Evolutionary conservation across 1,139 yeast species (phyloP), one percentile per base, ranked within the genome.

Genomic region (Meyerozyma smithsonii): DNA sequence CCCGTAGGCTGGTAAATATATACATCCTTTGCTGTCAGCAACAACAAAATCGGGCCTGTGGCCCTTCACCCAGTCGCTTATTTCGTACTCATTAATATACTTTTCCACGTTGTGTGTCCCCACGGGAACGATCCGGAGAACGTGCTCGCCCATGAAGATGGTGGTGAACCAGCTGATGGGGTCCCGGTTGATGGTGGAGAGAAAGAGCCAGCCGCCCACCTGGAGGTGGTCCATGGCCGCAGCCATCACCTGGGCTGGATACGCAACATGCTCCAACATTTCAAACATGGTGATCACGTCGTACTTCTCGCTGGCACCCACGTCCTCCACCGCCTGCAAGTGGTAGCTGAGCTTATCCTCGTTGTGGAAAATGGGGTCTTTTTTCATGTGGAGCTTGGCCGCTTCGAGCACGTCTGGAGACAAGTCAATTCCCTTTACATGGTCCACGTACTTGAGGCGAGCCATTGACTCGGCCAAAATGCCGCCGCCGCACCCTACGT

Each of bases 401-500:
- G 90, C 95, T 42, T 74, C 75, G 12, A 92, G 56, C 7, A 90
- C 96, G 35, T 88, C 95, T 0, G 74, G 69, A 0, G 97, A 85
- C 51, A 92, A 72, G 61, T 92, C 98, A 37, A 92, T 79, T 2
- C 96, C 99, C 39, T 69, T 70, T 4, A 92, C 97, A 4, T 63
- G 57, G 8, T 69, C 62, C 6, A 88, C 79, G 46, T 72, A 77
- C 8, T 77, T 75, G 50, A 86, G 64, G 48, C 99, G 69, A 0
- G 96, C 96, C 58, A 92, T 62, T 1, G 95, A 81, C 57, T 92
- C 99, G 4, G 90, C 69, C 33, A 92, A 67, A 21, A 92, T 82
- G 0, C 99, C 99, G 6, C 98, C 99, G 17, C 99, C 99, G 57
- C 98, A 94, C 0, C 99, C 99, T 40, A 92, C 82, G 56, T 92